Evolutionary conservation across 768 basidiomycete species (phyloP).

Genomic region (Tephrocybe sp.): DNA sequence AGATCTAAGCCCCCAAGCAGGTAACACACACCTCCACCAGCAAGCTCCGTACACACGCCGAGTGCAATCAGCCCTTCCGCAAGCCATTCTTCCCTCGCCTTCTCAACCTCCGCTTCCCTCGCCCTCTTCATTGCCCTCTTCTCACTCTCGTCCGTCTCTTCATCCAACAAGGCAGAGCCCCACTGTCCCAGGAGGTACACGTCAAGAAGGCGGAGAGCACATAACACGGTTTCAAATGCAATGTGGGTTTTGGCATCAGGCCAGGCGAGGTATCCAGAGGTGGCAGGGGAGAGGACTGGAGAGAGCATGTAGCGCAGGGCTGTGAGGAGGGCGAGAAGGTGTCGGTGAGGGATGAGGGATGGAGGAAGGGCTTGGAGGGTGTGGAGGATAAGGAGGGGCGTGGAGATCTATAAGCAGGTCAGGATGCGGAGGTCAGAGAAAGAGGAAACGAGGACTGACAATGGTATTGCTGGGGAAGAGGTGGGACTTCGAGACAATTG

Average conservation of each 20-base stretch:
- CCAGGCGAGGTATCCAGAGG: slow-evolving; percentile 36
- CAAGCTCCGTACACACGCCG: slow-evolving; percentile 48
- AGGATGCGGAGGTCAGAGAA: background rate
- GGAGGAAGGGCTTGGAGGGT: slow-evolving; percentile 51
- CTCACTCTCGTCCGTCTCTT: slow-evolving; percentile 12
- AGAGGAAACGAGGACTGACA: slow-evolving; percentile 25
- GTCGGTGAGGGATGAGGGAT: slow-evolving; percentile 33
- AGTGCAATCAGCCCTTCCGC: slow-evolving; percentile 49
- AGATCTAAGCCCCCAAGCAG: background rate
- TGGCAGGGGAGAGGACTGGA: slow-evolving; percentile 35
- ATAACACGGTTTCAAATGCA: slow-evolving; percentile 47
- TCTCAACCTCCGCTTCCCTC: slow-evolving; percentile 23
- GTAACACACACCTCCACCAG: slow-evolving; percentile 19
- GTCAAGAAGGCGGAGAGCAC: slow-evolving; percentile 62
- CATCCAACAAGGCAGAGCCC: slow-evolving; percentile 22
- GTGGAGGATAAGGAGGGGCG: slow-evolving; percentile 51
- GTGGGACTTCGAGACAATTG: slow-evolving; percentile 32
- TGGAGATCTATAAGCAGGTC: slow-evolving; percentile 42
- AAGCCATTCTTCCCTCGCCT: slow-evolving; percentile 44
- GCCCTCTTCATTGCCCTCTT: slow-evolving; percentile 4
- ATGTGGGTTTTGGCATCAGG: slow-evolving; percentile 18
- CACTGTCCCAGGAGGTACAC: slow-evolving; percentile 62
- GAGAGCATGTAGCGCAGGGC: slow-evolving; percentile 28
- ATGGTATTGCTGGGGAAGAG: slow-evolving; percentile 33
- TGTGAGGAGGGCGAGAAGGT: slow-evolving; percentile 34